Conservation (phyloP, 2,329 filamentous ascomycete genomes). For the Aspergillus novofumigatus region DNA sequence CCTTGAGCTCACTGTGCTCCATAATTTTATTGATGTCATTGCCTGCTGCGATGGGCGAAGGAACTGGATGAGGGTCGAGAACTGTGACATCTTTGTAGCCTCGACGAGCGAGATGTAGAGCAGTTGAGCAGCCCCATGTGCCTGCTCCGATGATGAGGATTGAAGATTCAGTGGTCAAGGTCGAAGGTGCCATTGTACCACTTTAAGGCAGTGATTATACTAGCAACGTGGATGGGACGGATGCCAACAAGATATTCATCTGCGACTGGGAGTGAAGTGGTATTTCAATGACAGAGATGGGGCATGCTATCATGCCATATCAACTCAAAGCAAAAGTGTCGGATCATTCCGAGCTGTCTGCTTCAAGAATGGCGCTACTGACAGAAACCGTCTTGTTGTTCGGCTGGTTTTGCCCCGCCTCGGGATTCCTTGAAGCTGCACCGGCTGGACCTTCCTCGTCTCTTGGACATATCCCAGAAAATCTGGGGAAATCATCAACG, state of each 20-base stretch:
- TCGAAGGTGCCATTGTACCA: neutral
- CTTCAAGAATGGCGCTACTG: neutral
- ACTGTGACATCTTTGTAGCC: constrained; percentile 49
- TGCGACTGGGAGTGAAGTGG: neutral
- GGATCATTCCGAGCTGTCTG: neutral
- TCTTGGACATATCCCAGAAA: neutral
- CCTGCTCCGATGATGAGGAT: constrained; percentile 48
- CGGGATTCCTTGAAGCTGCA: neutral
- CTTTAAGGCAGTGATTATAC: neutral
- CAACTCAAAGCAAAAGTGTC: neutral
- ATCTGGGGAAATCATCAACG: neutral
- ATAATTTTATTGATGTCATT: constrained; percentile 51
- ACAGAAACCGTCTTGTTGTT: neutral
- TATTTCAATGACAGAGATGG: constrained; percentile 1
- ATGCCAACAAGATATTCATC: neutral
- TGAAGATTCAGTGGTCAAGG: constrained; percentile 11
- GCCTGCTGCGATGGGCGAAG: constrained; percentile 47
- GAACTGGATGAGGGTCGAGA: constrained; percentile 45
- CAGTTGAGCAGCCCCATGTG: constrained; percentile 51
- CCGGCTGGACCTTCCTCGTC: constrained; percentile 12
- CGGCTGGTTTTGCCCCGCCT: neutral
- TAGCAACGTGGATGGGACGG: neutral
- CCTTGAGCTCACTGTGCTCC: constrained; percentile 33
- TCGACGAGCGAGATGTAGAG: constrained; percentile 48
- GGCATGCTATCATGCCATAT: neutral